Conservation (phyloP, 1,284 basidiomycete species). For the Dichomitus squalens region DNA sequence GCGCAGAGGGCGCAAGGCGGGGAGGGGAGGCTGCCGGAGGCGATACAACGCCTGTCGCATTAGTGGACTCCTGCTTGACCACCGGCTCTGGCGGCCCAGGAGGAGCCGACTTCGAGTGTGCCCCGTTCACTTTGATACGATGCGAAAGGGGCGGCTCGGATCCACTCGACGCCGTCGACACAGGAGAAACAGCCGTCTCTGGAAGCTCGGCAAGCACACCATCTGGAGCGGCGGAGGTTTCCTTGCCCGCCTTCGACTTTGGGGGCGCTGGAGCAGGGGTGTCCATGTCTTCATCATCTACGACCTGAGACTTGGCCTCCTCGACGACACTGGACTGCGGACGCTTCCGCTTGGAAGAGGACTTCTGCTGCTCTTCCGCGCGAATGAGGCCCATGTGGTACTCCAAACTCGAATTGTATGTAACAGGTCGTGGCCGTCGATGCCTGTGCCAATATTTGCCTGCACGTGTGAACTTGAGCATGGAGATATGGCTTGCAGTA, state of each 20-base stretch:
- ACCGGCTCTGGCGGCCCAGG: constrained; percentile 15
- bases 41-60: constrained; percentile 1
- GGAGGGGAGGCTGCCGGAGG: constrained; percentile 19
- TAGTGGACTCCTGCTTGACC: constrained; percentile 3
- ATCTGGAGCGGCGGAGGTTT: constrained; percentile 22
- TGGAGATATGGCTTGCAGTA: neutral
- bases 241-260: constrained; percentile 35
- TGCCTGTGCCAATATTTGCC: constrained; percentile 88
- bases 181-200: constrained; percentile 62
- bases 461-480: constrained; percentile 32
- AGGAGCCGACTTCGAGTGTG: constrained; percentile 34
- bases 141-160: constrained; percentile 71
- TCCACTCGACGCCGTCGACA: constrained; percentile 67
- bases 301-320: constrained; percentile 43
- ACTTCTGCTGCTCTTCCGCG: constrained; percentile 55
- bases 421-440: constrained; percentile 73
- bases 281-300: constrained; percentile 58
- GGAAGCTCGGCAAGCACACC: constrained; percentile 38
- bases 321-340: constrained; percentile 33
- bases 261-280: constrained; percentile 46
- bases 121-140: constrained; percentile 54
- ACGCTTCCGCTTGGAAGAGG: constrained; percentile 53
- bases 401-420: constrained; percentile 74
- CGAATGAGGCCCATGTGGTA: constrained; percentile 63
- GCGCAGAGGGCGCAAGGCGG: constrained; percentile 17